These are phyloP conservation scores for Emydomyces testavorans DNA, from an alignment of 2,329 filamentous ascomycete genomes.

Conservation along the genomic window DNA sequence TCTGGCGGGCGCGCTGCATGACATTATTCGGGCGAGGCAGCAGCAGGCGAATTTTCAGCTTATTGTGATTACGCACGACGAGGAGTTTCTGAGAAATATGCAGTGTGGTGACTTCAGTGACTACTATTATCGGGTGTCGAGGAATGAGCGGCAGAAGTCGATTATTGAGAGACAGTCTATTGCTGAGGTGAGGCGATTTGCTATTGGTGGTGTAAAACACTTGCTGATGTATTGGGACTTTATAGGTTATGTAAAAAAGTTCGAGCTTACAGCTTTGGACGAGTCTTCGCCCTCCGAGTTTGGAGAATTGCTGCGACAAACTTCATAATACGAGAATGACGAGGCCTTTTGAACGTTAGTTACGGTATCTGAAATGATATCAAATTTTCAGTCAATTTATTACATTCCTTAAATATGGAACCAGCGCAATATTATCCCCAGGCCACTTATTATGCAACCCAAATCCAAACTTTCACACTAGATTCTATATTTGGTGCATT, in stretches of 20 bases:
- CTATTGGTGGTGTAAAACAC: neutral
- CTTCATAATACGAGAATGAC: too few relatives aligned
- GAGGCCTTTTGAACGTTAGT: too few relatives aligned
- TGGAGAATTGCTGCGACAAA: too few relatives aligned
- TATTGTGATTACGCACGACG: constrained; percentile 97
- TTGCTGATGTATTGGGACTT: neutral
- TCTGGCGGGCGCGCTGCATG: constrained; percentile 69
- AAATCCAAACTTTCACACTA: too few relatives aligned
- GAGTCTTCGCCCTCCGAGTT: neutral
- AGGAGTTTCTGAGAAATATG: constrained; percentile 90
- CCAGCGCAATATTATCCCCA: too few relatives aligned
- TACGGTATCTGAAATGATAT: too few relatives aligned
- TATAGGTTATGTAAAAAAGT: constrained; percentile 10
- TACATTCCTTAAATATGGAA: too few relatives aligned
- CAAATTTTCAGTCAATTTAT: too few relatives aligned
- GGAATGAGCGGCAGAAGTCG: constrained; percentile 77
- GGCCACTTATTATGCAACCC: too few relatives aligned
- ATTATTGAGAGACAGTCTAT: constrained; percentile 59
- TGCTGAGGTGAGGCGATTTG: constrained; percentile 34
- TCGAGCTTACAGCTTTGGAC: neutral
- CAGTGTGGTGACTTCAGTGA: constrained; percentile 87
- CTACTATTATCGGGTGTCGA: constrained; percentile 74
- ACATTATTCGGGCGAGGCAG: constrained; percentile 73
- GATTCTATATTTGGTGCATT: too few relatives aligned
- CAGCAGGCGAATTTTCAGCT: constrained; percentile 93